Conservation (phyloP, 1,139 yeast genomes). For the Magnusiomyces magnusii region DNA sequence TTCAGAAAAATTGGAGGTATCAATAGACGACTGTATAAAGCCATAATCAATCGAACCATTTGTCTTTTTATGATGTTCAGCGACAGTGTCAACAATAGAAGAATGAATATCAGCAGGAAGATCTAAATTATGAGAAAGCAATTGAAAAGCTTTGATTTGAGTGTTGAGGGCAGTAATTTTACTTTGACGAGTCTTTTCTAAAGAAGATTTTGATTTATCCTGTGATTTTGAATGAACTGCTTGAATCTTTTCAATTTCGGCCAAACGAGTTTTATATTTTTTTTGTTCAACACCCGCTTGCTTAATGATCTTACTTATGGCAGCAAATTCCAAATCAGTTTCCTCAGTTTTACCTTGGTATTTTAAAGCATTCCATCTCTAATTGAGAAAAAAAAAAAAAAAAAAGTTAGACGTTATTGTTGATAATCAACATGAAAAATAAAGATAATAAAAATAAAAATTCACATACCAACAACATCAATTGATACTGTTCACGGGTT, state of each 20-base stretch:
- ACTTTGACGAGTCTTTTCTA: constrained; percentile 31
- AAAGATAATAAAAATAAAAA: not conserved
- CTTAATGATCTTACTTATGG: constrained; percentile 30
- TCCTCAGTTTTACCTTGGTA: constrained; percentile 31
- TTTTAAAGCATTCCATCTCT: constrained; percentile 38
- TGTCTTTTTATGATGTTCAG: constrained; percentile 26
- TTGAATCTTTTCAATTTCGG: constrained; percentile 22
- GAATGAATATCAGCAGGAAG: constrained; percentile 45
- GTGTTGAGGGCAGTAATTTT: constrained; percentile 43
- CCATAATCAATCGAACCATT: constrained; percentile 6
- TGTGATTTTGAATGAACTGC: not conserved
- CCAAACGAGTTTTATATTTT: constrained; percentile 31
- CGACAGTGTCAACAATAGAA: constrained; percentile 24
- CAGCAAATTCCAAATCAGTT: constrained; percentile 33
- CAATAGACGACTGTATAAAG: constrained; percentile 11
- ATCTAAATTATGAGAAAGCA: constrained; percentile 70
- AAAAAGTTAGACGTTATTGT: not conserved
- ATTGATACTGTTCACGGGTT: constrained; percentile 33
- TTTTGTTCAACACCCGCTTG: constrained; percentile 34
- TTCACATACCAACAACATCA: constrained; percentile 31
- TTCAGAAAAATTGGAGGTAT: constrained; percentile 28
- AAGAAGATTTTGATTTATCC: constrained; percentile 18
- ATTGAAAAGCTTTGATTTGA: constrained; percentile 69
- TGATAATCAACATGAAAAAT: not conserved
- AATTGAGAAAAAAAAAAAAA: not conserved